These are phyloP conservation scores for Sugiyamaella smithiae DNA, from an alignment of 805 yeast species.

Conservation along the genomic window DNA sequence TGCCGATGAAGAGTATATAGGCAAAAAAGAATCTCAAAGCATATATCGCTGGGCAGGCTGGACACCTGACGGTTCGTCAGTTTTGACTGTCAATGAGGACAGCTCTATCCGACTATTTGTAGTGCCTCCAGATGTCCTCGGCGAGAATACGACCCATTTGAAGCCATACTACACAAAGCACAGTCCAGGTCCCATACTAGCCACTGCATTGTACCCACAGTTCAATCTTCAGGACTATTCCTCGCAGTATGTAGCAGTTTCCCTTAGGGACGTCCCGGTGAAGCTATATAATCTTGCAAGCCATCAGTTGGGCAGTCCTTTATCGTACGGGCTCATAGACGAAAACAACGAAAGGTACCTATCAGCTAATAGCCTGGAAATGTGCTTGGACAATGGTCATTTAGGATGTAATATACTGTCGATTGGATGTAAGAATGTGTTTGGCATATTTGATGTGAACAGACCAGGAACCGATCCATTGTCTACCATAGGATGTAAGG, in stretches of 20 bases:
- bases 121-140: slow-evolving; percentile 21
- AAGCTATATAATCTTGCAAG: slow-evolving; percentile 19
- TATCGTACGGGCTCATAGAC: slow-evolving; percentile 1
- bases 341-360: slow-evolving; percentile 13
- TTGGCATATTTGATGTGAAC: slow-evolving; percentile 18
- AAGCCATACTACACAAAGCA: slow-evolving; percentile 18
- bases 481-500: not conserved
- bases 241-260: slow-evolving; percentile 18
- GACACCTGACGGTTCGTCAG: slow-evolving; percentile 28
- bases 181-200: slow-evolving; percentile 17
- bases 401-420: slow-evolving; percentile 6
- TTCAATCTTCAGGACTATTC: slow-evolving; percentile 17
- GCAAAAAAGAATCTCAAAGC: not conserved
- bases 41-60: slow-evolving; percentile 17
- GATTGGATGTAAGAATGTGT: slow-evolving; percentile 13
- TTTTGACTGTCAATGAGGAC: slow-evolving; percentile 24
- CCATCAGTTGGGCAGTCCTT: slow-evolving; percentile 1
- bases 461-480: slow-evolving; percentile 9
- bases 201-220: slow-evolving; percentile 18
- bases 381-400: slow-evolving; percentile 4
- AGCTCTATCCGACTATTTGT: slow-evolving; percentile 22
- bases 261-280: slow-evolving; percentile 22
- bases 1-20: not conserved
- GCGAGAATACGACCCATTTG: slow-evolving; percentile 6
- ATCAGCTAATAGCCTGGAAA: slow-evolving; percentile 9